Conservation (phyloP, 495 filamentous ascomycete genomes). For the Monascus purpureus region DNA sequence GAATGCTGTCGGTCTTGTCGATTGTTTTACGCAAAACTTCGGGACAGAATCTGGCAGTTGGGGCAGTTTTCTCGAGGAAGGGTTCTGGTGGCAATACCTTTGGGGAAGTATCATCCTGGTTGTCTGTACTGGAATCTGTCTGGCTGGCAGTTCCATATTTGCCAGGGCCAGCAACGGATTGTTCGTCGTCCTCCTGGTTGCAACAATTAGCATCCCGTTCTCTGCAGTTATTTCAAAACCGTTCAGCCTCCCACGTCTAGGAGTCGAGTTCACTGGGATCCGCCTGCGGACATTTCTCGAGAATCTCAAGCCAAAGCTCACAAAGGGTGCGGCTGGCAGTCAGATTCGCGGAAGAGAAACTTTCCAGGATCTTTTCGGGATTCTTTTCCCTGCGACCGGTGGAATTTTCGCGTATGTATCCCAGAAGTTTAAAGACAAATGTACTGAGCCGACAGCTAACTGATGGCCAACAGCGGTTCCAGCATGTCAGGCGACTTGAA, state of each 20-base stretch:
- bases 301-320: slow-evolving; percentile 58
- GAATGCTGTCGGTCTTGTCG: slow-evolving; percentile 77
- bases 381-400: slow-evolving; percentile 78
- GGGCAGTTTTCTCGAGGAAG: slow-evolving; percentile 49
- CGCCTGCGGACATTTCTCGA: slow-evolving; percentile 51
- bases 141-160: slow-evolving; percentile 71
- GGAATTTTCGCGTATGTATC: slow-evolving; percentile 52
- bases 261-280: slow-evolving; percentile 65
- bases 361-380: slow-evolving; percentile 75
- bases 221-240: slow-evolving; percentile 54
- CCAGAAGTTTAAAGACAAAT: background rate
- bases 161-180: slow-evolving; percentile 67
- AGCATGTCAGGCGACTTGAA: slow-evolving; percentile 82
- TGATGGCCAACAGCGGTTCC: slow-evolving; percentile 46
- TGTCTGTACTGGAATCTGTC: slow-evolving; percentile 61
- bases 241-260: slow-evolving; percentile 44
- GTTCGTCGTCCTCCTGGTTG: slow-evolving; percentile 55
- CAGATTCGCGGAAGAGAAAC: slow-evolving; percentile 52
- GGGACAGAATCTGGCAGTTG: slow-evolving; percentile 44
- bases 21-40: slow-evolving; percentile 69
- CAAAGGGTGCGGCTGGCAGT: slow-evolving; percentile 53
- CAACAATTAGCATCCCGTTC: slow-evolving; percentile 71
- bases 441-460: slow-evolving; percentile 1
- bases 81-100: slow-evolving; percentile 67
- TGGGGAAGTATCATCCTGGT: slow-evolving; percentile 61